Evolutionary conservation across 2,329 filamentous ascomycete species (phyloP), one percentile per base, ranked within the genome.

Genomic region (Ampelomyces quisqualis): DNA sequence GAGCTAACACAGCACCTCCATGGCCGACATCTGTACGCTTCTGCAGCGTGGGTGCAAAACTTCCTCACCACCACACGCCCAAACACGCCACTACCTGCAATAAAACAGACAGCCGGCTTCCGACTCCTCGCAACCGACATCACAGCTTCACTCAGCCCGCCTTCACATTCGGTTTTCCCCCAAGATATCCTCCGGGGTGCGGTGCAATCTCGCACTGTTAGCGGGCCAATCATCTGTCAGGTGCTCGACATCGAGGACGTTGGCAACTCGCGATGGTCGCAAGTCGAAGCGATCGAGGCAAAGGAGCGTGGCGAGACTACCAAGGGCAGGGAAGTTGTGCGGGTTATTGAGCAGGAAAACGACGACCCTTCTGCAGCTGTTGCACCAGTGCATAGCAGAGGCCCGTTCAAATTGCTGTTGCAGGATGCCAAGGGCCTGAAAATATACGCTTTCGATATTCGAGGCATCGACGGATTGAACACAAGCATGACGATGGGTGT

Each of bases 171-270:
- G 14, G 54, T 73, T 6, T 73, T 90, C 3, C 87, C 90, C 0
- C 40, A 68, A 0, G 76, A 79, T 49, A 69, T 83, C n/a, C 69
- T 73, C 33, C 73, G 80, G 50, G 74, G 78, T 0, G 73, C 78
- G 0, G 66, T 77, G 7, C 74, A 78, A 49, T 80, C 88, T 43
- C 68, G 72, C 3, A 71, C 69, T 0, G 71, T 97, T 0, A 46
- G 71, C 0, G 76, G 75, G 1, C 79, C 88, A 21, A 75, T 91
- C 1, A 75, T 85, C 3, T 84, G 93, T 1, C 93, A 97, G 67
- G 80, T 97, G 1, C 72, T 95, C 1, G 90, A 94, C 56, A 76
- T 97, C 6, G 85, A 95, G 61, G 90, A 97, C 61, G 77, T 97
- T 14, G 79, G 84, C 2, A 77, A 79, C 37, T 89, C 85, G 55